Percentiles rank a stretch among this genome's conserved stretches.
These are phyloP conservation scores for Tephrocybe rancida DNA, from an alignment of 768 basidiomycete genomes.

Conservation along the genomic window DNA sequence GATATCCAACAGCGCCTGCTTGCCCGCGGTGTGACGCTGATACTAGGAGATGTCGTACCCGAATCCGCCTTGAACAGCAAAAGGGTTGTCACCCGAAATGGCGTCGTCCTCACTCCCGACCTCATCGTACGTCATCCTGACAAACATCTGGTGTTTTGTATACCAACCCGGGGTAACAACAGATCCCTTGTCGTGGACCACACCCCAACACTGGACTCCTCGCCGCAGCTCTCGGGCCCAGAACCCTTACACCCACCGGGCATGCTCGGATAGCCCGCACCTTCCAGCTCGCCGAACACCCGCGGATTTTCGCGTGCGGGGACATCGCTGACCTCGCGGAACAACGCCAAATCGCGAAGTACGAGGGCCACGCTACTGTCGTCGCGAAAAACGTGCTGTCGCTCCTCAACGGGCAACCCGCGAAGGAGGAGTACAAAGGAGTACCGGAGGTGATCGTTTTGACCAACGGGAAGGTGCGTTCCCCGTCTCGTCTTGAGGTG, in stretches of 20 bases:
- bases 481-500: background rate
- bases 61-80: slow-evolving; percentile 39
- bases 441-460: slow-evolving; percentile 54
- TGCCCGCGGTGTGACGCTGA: slow-evolving; percentile 48
- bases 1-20: slow-evolving; percentile 42
- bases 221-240: slow-evolving; percentile 35
- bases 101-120: slow-evolving; percentile 52
- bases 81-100: slow-evolving; percentile 51
- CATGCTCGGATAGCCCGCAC: slow-evolving; percentile 57
- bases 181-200: slow-evolving; percentile 42
- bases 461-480: slow-evolving; percentile 56
- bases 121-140: slow-evolving; percentile 49
- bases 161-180: background rate
- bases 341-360: slow-evolving; percentile 60
- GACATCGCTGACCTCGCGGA: slow-evolving; percentile 67
- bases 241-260: slow-evolving; percentile 39
- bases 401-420: slow-evolving; percentile 37
- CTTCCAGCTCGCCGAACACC: slow-evolving; percentile 52
- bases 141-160: background rate
- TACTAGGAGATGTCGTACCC: slow-evolving; percentile 52
- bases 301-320: slow-evolving; percentile 64
- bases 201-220: slow-evolving; percentile 59
- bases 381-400: slow-evolving; percentile 51
- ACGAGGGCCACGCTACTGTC: slow-evolving; percentile 42
- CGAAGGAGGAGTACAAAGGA: slow-evolving; percentile 45